Evolutionary conservation across 2,329 filamentous ascomycete species (phyloP).

Genomic region (Massarina eburnea): DNA sequence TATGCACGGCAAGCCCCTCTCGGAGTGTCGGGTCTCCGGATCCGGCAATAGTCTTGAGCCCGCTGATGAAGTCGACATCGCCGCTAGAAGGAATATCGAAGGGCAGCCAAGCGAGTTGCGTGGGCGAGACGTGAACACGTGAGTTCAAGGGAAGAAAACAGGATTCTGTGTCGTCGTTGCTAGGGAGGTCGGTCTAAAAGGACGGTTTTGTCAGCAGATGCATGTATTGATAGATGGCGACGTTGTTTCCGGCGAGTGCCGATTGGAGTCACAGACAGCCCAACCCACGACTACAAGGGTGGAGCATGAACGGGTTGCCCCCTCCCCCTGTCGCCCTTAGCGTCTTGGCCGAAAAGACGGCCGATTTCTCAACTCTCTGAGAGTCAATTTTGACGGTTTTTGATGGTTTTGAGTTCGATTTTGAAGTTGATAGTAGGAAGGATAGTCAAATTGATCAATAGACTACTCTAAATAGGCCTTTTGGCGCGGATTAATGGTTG

Average conservation of each 20-base stretch:
- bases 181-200: slow-evolving; percentile 36
- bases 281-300: too few relatives aligned
- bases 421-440: too few relatives aligned
- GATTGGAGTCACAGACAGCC: too few relatives aligned
- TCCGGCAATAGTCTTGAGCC: slow-evolving; percentile 42
- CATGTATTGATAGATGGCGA: slow-evolving; percentile 2
- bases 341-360: too few relatives aligned
- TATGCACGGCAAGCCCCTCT: slow-evolving; percentile 39
- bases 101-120: slow-evolving; percentile 41
- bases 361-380: too few relatives aligned
- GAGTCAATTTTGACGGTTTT: too few relatives aligned
- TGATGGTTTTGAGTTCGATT: too few relatives aligned
- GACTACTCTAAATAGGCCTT: too few relatives aligned
- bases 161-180: slow-evolving; percentile 39
- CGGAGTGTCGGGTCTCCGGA: slow-evolving; percentile 42
- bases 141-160: slow-evolving; percentile 40
- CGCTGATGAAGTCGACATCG: slow-evolving; percentile 36
- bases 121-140: slow-evolving; percentile 40
- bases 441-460: too few relatives aligned
- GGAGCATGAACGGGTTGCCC: too few relatives aligned
- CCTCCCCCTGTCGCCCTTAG: too few relatives aligned
- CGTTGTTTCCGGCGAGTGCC: neutral
- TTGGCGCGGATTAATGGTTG: too few relatives aligned
- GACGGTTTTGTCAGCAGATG: slow-evolving; percentile 24
- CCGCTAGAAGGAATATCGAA: slow-evolving; percentile 38